These are phyloP conservation scores for Cymbopogon citratus DNA, from an alignment of 176 grass and related monocot species.

Conservation along the genomic window DNA sequence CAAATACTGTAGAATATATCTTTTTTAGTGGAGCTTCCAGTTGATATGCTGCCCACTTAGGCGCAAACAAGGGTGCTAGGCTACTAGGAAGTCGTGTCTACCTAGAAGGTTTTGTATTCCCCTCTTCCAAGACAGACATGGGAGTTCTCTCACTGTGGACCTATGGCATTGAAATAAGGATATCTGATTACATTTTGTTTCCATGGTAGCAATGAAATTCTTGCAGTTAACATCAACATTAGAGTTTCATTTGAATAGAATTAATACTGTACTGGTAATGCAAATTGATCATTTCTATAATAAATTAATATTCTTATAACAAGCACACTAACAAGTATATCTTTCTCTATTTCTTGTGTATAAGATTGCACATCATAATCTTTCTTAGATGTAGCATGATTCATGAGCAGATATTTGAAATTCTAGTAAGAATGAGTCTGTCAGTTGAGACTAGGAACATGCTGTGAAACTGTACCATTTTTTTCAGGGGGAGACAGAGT, in stretches of 20 bases:
- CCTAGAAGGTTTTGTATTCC: neutral
- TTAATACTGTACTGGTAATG: neutral
- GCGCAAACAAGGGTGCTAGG: neutral
- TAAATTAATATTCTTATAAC: neutral
- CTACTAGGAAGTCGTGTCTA: neutral
- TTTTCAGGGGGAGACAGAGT: conserved; percentile 70
- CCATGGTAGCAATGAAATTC: conserved; percentile 1
- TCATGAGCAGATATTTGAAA: conserved; percentile 11
- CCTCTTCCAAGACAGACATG: neutral
- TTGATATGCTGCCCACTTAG: neutral
- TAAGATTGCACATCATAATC: neutral
- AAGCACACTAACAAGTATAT: neutral
- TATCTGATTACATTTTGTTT: neutral
- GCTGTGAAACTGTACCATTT: neutral
- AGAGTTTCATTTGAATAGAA: neutral
- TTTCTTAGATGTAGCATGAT: neutral
- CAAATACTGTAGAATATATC: neutral
- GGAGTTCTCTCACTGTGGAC: neutral
- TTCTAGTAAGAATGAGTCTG: neutral
- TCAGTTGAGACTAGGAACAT: neutral
- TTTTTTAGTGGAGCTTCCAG: neutral
- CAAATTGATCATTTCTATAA: neutral
- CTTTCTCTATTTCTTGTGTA: neutral
- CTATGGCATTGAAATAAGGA: neutral
- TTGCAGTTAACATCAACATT: neutral